phyloP scores from a whole-genome alignment of 2,329 filamentous ascomycete species.

The Aspergillus candidus region DNA sequence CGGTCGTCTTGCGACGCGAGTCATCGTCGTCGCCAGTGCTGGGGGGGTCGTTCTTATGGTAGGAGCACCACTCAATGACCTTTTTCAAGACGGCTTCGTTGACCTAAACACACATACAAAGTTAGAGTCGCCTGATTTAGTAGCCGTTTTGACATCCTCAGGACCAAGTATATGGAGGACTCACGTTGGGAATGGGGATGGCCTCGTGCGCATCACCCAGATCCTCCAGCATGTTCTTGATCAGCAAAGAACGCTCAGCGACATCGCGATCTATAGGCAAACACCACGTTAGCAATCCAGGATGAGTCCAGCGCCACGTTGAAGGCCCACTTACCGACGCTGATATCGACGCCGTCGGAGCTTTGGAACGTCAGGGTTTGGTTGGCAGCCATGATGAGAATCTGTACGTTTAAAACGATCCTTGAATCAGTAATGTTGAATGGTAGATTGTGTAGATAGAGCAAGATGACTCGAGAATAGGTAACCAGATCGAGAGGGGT shows the following conservation, averaged over 20 bases:
- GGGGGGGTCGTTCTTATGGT: slow-evolving; percentile 87
- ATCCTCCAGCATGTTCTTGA: slow-evolving; percentile 98
- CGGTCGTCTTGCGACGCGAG: slow-evolving; percentile 94
- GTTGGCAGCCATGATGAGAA: slow-evolving; percentile 23
- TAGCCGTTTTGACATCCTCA: not conserved
- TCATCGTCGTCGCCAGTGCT: slow-evolving; percentile 79
- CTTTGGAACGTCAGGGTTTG: slow-evolving; percentile 40
- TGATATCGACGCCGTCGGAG: slow-evolving; percentile 46
- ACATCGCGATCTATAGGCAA: slow-evolving; percentile 63
- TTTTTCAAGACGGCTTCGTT: slow-evolving; percentile 92
- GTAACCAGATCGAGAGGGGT: no score
- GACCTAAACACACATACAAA: slow-evolving; percentile 51
- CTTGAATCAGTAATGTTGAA: no score
- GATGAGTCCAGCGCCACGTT: not conserved
- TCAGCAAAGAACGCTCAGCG: slow-evolving; percentile 84
- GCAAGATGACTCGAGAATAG: no score
- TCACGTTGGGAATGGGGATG: slow-evolving; percentile 64
- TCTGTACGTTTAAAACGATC: not conserved
- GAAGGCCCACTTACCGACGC: slow-evolving; percentile 43
- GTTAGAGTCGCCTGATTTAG: not conserved
- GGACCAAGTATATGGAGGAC: slow-evolving; percentile 5
- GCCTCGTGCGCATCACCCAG: slow-evolving; percentile 59
- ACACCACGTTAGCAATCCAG: slow-evolving; percentile 19
- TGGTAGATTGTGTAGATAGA: no score
- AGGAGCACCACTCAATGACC: slow-evolving; percentile 96